These are phyloP conservation scores for Tetrapisispora taiwanensis DNA, from an alignment of 805 yeast species.

Conservation along the genomic window DNA sequence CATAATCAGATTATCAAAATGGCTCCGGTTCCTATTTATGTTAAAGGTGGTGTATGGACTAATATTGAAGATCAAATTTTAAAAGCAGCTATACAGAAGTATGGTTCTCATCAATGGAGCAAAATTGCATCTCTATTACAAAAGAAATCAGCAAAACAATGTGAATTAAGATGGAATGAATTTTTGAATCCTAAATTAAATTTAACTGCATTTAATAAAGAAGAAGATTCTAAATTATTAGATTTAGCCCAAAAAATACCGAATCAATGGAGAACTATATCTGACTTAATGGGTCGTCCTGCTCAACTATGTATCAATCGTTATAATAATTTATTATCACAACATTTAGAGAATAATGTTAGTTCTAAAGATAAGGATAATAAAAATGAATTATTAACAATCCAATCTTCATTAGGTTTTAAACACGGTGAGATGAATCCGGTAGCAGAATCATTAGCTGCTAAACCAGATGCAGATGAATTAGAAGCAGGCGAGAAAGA, in stretches of 20 bases:
- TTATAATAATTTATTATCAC: constrained; percentile 54
- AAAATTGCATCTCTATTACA: constrained; percentile 79
- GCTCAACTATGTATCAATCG: constrained; percentile 81
- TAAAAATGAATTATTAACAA: constrained; percentile 22
- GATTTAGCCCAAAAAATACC: constrained; percentile 64
- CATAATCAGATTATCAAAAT: no score
- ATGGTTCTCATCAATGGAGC: constrained; percentile 92
- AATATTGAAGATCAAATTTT: constrained; percentile 75
- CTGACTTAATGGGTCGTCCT: constrained; percentile 69
- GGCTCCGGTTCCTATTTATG: constrained; percentile 52
- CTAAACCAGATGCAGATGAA: constrained; percentile 69
- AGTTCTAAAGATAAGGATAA: background rate
- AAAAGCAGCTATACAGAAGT: constrained; percentile 84
- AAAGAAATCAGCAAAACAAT: constrained; percentile 82
- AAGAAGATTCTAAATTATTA: constrained; percentile 66
- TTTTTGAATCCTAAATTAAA: constrained; percentile 68
- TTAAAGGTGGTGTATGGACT: constrained; percentile 88
- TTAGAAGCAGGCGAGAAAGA: constrained; percentile 83
- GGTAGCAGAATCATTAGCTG: constrained; percentile 67
- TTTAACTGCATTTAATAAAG: constrained; percentile 56
- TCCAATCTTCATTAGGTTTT: constrained; percentile 28
- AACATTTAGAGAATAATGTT: constrained; percentile 38
- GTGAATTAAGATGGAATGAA: constrained; percentile 87
- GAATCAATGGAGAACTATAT: constrained; percentile 92
- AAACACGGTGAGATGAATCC: constrained; percentile 53